Evolutionary conservation across 1,284 basidiomycete genomes (phyloP).

Genomic region (Fomes fomentarius): DNA sequence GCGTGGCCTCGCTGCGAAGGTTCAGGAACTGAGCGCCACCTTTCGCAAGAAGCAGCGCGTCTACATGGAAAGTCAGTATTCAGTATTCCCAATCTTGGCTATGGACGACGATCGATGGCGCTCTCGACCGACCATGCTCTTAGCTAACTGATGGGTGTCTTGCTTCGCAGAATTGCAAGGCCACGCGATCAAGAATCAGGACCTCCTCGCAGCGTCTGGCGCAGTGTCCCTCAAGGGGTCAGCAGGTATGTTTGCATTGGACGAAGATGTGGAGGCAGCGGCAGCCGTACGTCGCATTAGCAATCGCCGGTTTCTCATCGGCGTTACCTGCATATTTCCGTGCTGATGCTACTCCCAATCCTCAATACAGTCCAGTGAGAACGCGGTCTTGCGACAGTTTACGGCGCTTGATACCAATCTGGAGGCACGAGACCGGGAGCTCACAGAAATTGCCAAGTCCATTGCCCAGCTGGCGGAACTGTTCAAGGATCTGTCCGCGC

Average conservation of each 20-base stretch:
- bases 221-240: conserved; percentile 80
- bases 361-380: conserved; percentile 36
- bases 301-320: conserved; percentile 27
- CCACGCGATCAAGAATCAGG: conserved; percentile 93
- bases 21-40: conserved; percentile 91
- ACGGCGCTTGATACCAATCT: conserved; percentile 53
- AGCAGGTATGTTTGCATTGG: conserved; percentile 79
- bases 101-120: conserved; percentile 28
- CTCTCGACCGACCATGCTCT: neutral
- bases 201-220: conserved; percentile 85
- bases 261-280: conserved; percentile 83
- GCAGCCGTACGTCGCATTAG: conserved; percentile 55
- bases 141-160: neutral
- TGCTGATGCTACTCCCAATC: neutral
- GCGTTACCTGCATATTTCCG: conserved; percentile 19
- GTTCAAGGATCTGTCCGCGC: conserved; percentile 91
- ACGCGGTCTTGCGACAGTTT: conserved; percentile 41
- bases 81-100: conserved; percentile 8
- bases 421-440: conserved; percentile 73
- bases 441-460: conserved; percentile 90
- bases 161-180: conserved; percentile 78
- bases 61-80: conserved; percentile 92
- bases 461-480: conserved; percentile 93
- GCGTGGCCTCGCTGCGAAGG: conserved; percentile 90
- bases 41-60: conserved; percentile 98